phyloP scores from a whole-genome alignment of 176 grass and related monocot genomes.

The Musa itinerans region DNA sequence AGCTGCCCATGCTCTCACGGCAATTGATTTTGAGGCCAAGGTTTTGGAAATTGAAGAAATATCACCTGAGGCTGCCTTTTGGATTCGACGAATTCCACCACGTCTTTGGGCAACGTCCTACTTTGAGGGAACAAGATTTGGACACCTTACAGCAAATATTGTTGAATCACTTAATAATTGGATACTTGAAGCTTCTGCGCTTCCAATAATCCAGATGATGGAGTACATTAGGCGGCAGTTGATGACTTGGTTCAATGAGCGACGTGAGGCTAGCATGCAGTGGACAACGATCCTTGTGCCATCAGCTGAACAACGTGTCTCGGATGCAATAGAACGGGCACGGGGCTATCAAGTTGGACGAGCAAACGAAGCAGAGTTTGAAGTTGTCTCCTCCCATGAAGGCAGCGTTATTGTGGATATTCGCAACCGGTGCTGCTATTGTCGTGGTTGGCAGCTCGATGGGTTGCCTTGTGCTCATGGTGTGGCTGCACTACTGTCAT shows the following conservation, averaged over 20 bases:
- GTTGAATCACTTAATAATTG: constrained; percentile 61
- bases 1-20: constrained; percentile 76
- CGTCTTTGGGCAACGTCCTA: constrained; percentile 89
- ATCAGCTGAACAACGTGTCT: constrained; percentile 48
- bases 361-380: constrained; percentile 86
- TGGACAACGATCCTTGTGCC: constrained; percentile 82
- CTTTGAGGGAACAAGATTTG: constrained; percentile 83
- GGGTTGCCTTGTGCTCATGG: constrained; percentile 86
- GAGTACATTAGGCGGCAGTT: constrained; percentile 75
- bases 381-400: constrained; percentile 75
- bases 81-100: constrained; percentile 65
- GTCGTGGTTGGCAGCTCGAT: constrained; percentile 89
- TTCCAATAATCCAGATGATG: constrained; percentile 98
- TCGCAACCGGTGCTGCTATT: constrained; percentile 81
- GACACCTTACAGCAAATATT: constrained; percentile 79
- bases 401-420: constrained; percentile 85
- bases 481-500: constrained; percentile 79
- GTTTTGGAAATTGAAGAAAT: constrained; percentile 84
- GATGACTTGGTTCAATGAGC: constrained; percentile 96
- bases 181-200: constrained; percentile 74
- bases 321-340: constrained; percentile 79
- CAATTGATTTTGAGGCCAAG: constrained; percentile 87
- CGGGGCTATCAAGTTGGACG: constrained; percentile 77
- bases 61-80: constrained; percentile 76
- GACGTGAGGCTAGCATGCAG: constrained; percentile 86